Evolutionary conservation across 2,329 filamentous ascomycete species (phyloP).

Genomic region (Iodosphaeria phyllophila): DNA sequence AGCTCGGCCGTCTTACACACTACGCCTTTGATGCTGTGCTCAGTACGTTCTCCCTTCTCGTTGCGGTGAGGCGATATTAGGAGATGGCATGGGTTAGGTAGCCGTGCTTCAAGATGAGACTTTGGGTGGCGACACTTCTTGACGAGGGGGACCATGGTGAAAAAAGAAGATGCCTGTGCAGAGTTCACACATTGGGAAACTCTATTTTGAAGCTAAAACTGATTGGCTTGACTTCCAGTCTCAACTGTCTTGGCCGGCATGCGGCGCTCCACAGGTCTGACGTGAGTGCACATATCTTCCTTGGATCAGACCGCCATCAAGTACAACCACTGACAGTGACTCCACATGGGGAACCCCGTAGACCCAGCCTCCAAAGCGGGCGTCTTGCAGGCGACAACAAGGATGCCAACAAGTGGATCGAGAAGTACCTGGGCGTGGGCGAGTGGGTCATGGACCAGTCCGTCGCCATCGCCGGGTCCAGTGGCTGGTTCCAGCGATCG

Average conservation of each 20-base stretch:
- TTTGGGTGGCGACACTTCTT: no score
- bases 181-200: no score
- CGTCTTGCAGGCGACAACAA: constrained; percentile 63
- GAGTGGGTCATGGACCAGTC: constrained; percentile 98
- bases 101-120: no score
- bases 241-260: constrained; percentile 94
- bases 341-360: constrained; percentile 20
- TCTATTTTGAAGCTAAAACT: constrained; percentile 4
- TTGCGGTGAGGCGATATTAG: not conserved
- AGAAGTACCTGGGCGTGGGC: constrained; percentile 83
- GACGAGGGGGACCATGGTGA: no score
- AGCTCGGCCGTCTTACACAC: constrained; percentile 86
- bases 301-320: constrained; percentile 3
- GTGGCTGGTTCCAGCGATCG: constrained; percentile 79
- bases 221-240: constrained; percentile 30
- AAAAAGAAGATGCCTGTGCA: no score
- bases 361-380: constrained; percentile 73
- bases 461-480: constrained; percentile 75
- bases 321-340: not conserved
- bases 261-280: constrained; percentile 91
- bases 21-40: constrained; percentile 94
- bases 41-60: constrained; percentile 32
- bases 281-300: constrained; percentile 44
- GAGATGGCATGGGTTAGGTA: no score
- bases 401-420: constrained; percentile 72